Base-by-base conservation (phyloP, 73 alveolate genomes). In the Stentor coeruleus region DNA sequence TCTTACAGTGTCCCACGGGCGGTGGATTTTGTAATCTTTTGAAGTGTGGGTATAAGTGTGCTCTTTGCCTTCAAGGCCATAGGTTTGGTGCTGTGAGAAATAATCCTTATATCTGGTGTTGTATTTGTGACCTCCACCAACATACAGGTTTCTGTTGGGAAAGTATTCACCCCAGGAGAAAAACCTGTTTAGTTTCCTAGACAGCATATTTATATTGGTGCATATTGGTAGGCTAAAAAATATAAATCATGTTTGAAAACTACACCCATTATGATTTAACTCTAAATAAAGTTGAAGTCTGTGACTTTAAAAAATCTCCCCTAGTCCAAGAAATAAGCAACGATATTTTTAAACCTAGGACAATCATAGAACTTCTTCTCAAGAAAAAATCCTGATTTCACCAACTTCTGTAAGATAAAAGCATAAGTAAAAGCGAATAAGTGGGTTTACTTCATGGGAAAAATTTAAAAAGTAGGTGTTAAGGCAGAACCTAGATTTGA, bases 1-100 rank as follows among this genome's bases (percentile, higher is more conserved):
- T n/a, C 11, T 75, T n/a, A 2, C 0, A n/a, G 83, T 75, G 66
- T 75, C 81, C 83, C 83, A 75, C 20, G 83, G 83, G n/a, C 83
- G 33, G 66, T 75, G 83, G 38, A 75, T 75, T 33, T 75, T 75
- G 66, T 75, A 75, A 75, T 75, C 83, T 36, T 31, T 38, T 40
- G 26, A 35, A 38, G 83, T 75, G 35, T 40, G 59, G 39, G 83
- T 75, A 36, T 75, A 38, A 36, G 83, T 36, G 39, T 75, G 83
- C 66, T 75, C 83, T 75, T 75, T 37, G 30, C 74, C 83, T n/a
- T 75, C 83, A 0, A 0, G 31, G 26, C 83, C 83, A 40, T 75
- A 75, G 37, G 83, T 75, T 75, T 75, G 72, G 33, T 39, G 72
- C 58, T 75, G 72, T 36, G 26, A 35, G 33, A 31, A 75, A 39